Conservation (phyloP, 1,139 yeast genomes). For the Yamadazyma membranifaciens region DNA sequence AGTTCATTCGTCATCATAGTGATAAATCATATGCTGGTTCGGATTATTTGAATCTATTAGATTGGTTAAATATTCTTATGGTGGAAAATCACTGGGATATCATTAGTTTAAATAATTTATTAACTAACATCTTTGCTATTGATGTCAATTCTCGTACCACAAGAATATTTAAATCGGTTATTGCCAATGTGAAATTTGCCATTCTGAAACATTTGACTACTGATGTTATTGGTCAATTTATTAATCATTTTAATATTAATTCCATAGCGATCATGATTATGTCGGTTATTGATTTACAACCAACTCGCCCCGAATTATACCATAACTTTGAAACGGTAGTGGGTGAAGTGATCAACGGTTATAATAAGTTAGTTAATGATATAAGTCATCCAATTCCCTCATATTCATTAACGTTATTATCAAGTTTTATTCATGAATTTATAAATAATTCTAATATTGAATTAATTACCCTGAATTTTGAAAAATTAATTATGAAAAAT, state of each 20-base stretch:
- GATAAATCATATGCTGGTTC: slow-evolving; percentile 36
- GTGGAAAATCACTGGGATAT: slow-evolving; percentile 7
- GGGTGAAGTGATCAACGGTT: slow-evolving; percentile 15
- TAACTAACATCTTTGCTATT: slow-evolving; percentile 3
- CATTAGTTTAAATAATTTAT: slow-evolving; percentile 5
- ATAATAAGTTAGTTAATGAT: slow-evolving; percentile 7
- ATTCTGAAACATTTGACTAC: slow-evolving; percentile 20
- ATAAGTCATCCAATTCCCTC: slow-evolving; percentile 10
- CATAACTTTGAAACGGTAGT: slow-evolving; percentile 20
- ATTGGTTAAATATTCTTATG: slow-evolving; percentile 49
- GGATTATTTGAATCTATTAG: slow-evolving; percentile 54
- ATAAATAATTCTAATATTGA: slow-evolving; percentile 4
- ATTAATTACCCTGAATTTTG: slow-evolving; percentile 3
- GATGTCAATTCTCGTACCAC: slow-evolving; percentile 25
- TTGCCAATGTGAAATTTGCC: slow-evolving; percentile 35
- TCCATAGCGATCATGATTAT: slow-evolving; percentile 41
- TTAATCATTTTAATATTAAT: slow-evolving; percentile 11
- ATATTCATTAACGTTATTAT: slow-evolving; percentile 9
- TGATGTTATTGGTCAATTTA: slow-evolving; percentile 13
- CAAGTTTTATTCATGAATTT: slow-evolving; percentile 10
- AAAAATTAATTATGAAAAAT: slow-evolving; percentile 76
- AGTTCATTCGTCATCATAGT: slow-evolving; percentile 25
- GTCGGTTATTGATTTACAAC: slow-evolving; percentile 36
- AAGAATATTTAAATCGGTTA: slow-evolving; percentile 46
- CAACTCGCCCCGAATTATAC: slow-evolving; percentile 39